phyloP scores from a whole-genome alignment of 352 stramenopile species.

The Pilasporangium apinafurcum region DNA sequence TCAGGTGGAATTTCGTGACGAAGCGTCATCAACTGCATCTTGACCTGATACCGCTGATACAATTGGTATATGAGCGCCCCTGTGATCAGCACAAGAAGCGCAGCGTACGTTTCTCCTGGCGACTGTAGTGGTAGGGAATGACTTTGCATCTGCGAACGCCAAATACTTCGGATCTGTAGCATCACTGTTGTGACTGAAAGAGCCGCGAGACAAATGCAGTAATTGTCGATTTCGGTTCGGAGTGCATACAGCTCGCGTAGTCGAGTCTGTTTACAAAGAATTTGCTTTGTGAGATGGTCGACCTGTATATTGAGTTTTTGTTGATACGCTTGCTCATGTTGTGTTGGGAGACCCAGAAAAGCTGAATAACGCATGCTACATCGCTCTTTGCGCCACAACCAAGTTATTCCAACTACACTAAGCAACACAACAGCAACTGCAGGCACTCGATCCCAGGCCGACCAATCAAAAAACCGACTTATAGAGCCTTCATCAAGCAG shows the following conservation, averaged over 20 bases:
- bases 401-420: slow-evolving; percentile 9
- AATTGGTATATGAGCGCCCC: slow-evolving; percentile 30
- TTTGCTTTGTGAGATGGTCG: slow-evolving; percentile 8
- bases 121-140: slow-evolving; percentile 14
- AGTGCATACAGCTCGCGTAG: slow-evolving; percentile 25
- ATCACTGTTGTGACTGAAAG: slow-evolving; percentile 35
- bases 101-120: slow-evolving; percentile 46
- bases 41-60: slow-evolving; percentile 36
- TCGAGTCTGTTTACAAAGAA: slow-evolving; percentile 13
- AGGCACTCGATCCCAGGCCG: slow-evolving; percentile 33
- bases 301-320: slow-evolving; percentile 15
- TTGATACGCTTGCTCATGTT: neutral
- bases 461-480: slow-evolving; percentile 40
- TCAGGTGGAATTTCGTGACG: slow-evolving; percentile 33
- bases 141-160: slow-evolving; percentile 21
- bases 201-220: slow-evolving; percentile 21
- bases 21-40: slow-evolving; percentile 45
- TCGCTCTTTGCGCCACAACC: slow-evolving; percentile 28
- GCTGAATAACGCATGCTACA: slow-evolving; percentile 27
- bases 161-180: slow-evolving; percentile 55
- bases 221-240: slow-evolving; percentile 20
- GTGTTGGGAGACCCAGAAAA: slow-evolving; percentile 12
- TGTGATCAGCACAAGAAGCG: slow-evolving; percentile 38
- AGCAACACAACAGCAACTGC: slow-evolving; percentile 22
- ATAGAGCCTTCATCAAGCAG: slow-evolving; percentile 35